These are phyloP conservation scores for Neotropicomus parvogracilis DNA, from an alignment of 1,284 basidiomycete species.

Conservation along the genomic window DNA sequence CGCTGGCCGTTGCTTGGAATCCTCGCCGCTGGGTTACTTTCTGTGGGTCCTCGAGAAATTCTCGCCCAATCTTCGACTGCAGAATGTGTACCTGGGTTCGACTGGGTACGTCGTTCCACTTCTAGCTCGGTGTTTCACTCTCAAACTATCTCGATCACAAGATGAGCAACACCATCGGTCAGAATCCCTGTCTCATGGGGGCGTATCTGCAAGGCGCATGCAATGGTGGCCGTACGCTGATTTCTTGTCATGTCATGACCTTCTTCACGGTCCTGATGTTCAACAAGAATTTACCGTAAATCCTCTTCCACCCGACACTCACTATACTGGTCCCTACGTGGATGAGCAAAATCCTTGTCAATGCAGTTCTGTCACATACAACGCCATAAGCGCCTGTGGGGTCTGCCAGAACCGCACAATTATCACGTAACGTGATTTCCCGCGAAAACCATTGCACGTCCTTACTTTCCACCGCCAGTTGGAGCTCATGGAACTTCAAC, in stretches of 20 bases:
- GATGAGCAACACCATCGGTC: constrained; percentile 33
- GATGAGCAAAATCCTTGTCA: constrained; percentile 23
- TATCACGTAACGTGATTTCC: constrained; percentile 13
- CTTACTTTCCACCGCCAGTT: constrained; percentile 21
- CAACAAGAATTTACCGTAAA: constrained; percentile 23
- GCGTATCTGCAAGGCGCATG: constrained; percentile 35
- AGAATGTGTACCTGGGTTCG: constrained; percentile 19
- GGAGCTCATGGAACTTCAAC: constrained; percentile 28
- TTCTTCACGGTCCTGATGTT: constrained; percentile 2
- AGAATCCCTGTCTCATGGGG: constrained; percentile 35
- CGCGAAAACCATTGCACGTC: neutral
- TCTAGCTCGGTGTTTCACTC: neutral
- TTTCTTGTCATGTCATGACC: neutral
- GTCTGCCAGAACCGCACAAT: constrained; percentile 31
- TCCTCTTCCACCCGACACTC: constrained; percentile 10
- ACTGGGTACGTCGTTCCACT: constrained; percentile 24
- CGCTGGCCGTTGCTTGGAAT: constrained; percentile 17
- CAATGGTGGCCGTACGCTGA: constrained; percentile 27
- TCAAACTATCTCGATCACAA: constrained; percentile 8
- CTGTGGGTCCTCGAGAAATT: constrained; percentile 8
- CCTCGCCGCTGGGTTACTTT: constrained; percentile 18
- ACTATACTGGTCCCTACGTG: constrained; percentile 27
- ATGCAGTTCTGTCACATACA: constrained; percentile 36
- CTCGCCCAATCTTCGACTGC: constrained; percentile 23
- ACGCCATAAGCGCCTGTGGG: constrained; percentile 33